Evolutionary conservation across 2,329 filamentous ascomycete species (phyloP).

Genomic region (Colletotrichum sp.): DNA sequence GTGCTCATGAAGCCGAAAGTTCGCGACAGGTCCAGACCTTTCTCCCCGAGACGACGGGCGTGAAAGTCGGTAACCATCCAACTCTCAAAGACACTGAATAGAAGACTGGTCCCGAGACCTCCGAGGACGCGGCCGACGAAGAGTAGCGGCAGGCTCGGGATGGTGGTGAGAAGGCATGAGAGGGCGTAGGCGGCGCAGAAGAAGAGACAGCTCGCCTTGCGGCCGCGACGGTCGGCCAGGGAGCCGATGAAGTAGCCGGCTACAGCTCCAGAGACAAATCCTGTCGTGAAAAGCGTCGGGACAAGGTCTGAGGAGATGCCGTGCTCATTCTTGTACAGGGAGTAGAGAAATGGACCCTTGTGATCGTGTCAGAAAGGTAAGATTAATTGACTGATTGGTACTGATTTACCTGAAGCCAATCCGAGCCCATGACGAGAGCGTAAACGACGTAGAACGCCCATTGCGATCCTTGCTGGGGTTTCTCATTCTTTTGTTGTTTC

Average conservation of each 20-base stretch:
- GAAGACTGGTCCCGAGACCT: conserved; percentile 59
- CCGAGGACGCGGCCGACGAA: conserved; percentile 59
- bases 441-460: conserved; percentile 48
- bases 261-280: conserved; percentile 50
- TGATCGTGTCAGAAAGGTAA: background rate
- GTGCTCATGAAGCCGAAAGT: conserved; percentile 58
- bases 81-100: conserved; percentile 65
- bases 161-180: conserved; percentile 48
- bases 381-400: background rate
- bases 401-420: conserved; percentile 54
- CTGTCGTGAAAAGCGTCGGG: conserved; percentile 44
- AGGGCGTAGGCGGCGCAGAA: conserved; percentile 60
- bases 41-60: conserved; percentile 42
- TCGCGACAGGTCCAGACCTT: conserved; percentile 47
- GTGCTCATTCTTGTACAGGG: conserved; percentile 39
- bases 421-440: conserved; percentile 53
- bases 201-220: conserved; percentile 55
- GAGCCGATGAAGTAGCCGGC: conserved; percentile 51
- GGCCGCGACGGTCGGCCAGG: conserved; percentile 54
- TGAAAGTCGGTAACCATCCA: conserved; percentile 66
- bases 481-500: background rate
- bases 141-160: conserved; percentile 41
- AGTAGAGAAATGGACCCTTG: conserved; percentile 39
- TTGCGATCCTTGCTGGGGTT: conserved; percentile 23
- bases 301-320: conserved; percentile 31